A percentile compares a stretch with the other conserved stretches of the same genome.
phyloP scores from a whole-genome alignment of 306 rosid species.

The Trifolium fragiferum region DNA sequence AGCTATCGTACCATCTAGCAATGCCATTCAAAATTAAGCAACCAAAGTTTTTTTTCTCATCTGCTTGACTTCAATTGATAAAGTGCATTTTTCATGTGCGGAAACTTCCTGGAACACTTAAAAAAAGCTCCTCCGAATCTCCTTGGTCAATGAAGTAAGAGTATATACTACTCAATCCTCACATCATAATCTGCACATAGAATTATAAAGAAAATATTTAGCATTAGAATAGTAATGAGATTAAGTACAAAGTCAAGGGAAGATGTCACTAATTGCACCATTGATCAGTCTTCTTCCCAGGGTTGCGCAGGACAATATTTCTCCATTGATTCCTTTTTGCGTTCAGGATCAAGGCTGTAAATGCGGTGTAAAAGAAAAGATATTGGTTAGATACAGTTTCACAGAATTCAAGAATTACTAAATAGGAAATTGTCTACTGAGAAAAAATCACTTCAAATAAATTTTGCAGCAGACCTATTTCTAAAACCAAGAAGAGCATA shows the following conservation, averaged over 20 bases:
- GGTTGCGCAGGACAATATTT: constrained; percentile 85
- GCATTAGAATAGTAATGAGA: constrained; percentile 18
- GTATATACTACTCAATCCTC: constrained; percentile 28
- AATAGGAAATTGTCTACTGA: constrained; percentile 19
- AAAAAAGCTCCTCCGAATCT: constrained; percentile 40
- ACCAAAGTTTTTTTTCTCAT: constrained; percentile 14
- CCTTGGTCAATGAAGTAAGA: constrained; percentile 33
- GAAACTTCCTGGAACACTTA: constrained; percentile 18
- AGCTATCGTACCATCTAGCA: constrained; percentile 14
- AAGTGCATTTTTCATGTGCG: constrained; percentile 29
- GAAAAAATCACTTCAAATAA: constrained; percentile 33
- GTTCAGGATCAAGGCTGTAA: constrained; percentile 94
- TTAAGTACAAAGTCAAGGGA: constrained; percentile 26
- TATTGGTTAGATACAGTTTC: constrained; percentile 35
- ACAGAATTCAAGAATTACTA: constrained; percentile 9
- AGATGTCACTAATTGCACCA: constrained; percentile 43
- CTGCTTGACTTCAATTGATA: constrained; percentile 9
- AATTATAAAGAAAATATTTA: constrained; percentile 16
- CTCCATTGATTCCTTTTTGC: constrained; percentile 92
- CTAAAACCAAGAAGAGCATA: constrained; percentile 90
- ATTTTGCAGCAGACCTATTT: constrained; percentile 68
- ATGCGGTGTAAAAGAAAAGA: background rate
- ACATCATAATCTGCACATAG: constrained; percentile 35
- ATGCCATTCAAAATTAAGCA: constrained; percentile 21
- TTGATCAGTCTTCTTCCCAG: constrained; percentile 69